Conservation (phyloP, 495 filamentous ascomycete genomes). For the Hyaloscypha hepaticicola region DNA sequence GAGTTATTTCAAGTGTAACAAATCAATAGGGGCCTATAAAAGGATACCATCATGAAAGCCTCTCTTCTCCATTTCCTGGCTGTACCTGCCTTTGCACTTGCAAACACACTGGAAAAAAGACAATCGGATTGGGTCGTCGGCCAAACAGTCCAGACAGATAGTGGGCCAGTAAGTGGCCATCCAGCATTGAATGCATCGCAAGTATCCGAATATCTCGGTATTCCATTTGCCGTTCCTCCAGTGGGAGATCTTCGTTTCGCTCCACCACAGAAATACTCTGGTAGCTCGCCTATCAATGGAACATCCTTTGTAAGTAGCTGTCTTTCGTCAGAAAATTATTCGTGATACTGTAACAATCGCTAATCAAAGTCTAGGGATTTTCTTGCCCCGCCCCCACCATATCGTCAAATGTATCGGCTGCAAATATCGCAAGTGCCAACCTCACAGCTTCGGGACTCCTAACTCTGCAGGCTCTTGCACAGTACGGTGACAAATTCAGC, state of each 20-base stretch:
- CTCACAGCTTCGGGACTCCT: slow-evolving; percentile 18
- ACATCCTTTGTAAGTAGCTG: slow-evolving; percentile 31
- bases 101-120: background rate
- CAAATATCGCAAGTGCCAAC: slow-evolving; percentile 10
- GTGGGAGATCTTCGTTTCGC: slow-evolving; percentile 47
- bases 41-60: background rate
- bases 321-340: background rate
- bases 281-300: slow-evolving; percentile 22
- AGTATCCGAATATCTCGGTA: slow-evolving; percentile 50
- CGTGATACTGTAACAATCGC: background rate
- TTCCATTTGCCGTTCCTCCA: slow-evolving; percentile 48
- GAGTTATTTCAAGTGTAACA: background rate
- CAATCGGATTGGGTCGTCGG: slow-evolving; percentile 25
- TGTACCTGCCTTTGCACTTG: background rate
- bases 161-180: slow-evolving; percentile 47
- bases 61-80: background rate
- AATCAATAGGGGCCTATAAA: background rate
- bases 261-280: slow-evolving; percentile 32
- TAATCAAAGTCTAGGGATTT: slow-evolving; percentile 14
- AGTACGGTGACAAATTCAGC: slow-evolving; percentile 21
- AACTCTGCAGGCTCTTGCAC: background rate
- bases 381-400: slow-evolving; percentile 18
- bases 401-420: background rate
- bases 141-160: slow-evolving; percentile 32
- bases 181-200: slow-evolving; percentile 35